Conservation (phyloP, 352 stramenopile genomes). For the Phytophthora podocarpi region DNA sequence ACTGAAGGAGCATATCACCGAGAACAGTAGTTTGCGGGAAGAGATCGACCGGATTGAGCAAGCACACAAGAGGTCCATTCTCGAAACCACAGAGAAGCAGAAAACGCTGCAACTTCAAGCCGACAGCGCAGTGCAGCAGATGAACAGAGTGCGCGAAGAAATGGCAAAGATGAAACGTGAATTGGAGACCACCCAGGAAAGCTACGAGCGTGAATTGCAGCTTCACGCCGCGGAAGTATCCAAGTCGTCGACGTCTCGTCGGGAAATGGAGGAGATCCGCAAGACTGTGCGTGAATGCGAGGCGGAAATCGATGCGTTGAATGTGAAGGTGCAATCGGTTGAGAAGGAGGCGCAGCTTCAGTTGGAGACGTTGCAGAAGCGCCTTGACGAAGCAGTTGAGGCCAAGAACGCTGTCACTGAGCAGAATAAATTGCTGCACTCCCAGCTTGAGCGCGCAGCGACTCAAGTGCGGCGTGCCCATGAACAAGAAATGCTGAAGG, state of each 20-base stretch:
- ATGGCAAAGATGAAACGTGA: slow-evolving; percentile 51
- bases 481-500: slow-evolving; percentile 56
- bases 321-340: slow-evolving; percentile 40
- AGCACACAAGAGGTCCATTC: slow-evolving; percentile 41
- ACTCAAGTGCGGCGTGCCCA: slow-evolving; percentile 63
- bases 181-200: slow-evolving; percentile 57
- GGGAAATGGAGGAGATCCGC: slow-evolving; percentile 57
- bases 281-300: slow-evolving; percentile 45
- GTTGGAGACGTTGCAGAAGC: slow-evolving; percentile 52
- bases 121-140: slow-evolving; percentile 47
- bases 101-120: slow-evolving; percentile 53
- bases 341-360: slow-evolving; percentile 44
- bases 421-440: slow-evolving; percentile 80
- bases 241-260: slow-evolving; percentile 54
- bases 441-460: slow-evolving; percentile 66
- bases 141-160: slow-evolving; percentile 53
- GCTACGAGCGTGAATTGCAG: slow-evolving; percentile 88
- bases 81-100: slow-evolving; percentile 52
- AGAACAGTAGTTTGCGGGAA: slow-evolving; percentile 68
- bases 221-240: slow-evolving; percentile 71
- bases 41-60: slow-evolving; percentile 60
- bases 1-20: slow-evolving; percentile 61
- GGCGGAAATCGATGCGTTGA: slow-evolving; percentile 44
- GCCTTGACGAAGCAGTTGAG: slow-evolving; percentile 50
- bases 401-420: slow-evolving; percentile 57